These are phyloP conservation scores for Phytophthora citrophthora DNA, from an alignment of 352 stramenopile genomes.

Conservation along the genomic window DNA sequence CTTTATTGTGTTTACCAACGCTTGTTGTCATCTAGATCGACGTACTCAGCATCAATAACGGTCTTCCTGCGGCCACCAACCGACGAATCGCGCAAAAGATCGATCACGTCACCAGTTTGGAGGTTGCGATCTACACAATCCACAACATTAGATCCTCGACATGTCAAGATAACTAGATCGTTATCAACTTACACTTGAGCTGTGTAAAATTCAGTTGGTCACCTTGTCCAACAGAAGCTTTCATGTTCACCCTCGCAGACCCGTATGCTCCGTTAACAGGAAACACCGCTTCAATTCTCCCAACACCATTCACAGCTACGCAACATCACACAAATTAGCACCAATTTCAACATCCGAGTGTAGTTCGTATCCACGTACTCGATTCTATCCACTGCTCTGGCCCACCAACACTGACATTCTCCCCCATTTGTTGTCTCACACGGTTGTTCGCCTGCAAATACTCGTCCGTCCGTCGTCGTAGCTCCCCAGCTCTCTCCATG, in stretches of 20 bases:
- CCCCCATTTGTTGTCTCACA: constrained; percentile 59
- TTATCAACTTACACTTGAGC: constrained; percentile 63
- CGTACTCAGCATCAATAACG: constrained; percentile 77
- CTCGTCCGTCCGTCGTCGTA: constrained; percentile 61
- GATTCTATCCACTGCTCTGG: constrained; percentile 80
- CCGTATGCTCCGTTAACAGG: constrained; percentile 48
- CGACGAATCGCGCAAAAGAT: constrained; percentile 60
- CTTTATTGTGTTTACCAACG: constrained; percentile 25
- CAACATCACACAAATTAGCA: neutral
- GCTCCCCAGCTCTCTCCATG: constrained; percentile 63
- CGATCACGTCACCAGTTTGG: constrained; percentile 65
- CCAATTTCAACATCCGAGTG: neutral
- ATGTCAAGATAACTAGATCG: neutral
- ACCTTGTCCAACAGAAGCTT: constrained; percentile 52
- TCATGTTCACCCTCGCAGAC: constrained; percentile 57
- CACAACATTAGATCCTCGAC: constrained; percentile 6
- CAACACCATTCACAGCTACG: constrained; percentile 71
- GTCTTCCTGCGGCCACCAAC: constrained; percentile 49
- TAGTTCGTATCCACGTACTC: constrained; percentile 43
- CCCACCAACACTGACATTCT: constrained; percentile 52
- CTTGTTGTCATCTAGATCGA: constrained; percentile 54
- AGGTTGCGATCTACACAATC: constrained; percentile 54
- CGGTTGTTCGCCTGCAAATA: constrained; percentile 56
- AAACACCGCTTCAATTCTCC: constrained; percentile 69
- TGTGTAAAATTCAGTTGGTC: constrained; percentile 54